These are phyloP conservation scores for Hammondia hammondi DNA, from an alignment of 169 alveolate species.

Conservation along the genomic window DNA sequence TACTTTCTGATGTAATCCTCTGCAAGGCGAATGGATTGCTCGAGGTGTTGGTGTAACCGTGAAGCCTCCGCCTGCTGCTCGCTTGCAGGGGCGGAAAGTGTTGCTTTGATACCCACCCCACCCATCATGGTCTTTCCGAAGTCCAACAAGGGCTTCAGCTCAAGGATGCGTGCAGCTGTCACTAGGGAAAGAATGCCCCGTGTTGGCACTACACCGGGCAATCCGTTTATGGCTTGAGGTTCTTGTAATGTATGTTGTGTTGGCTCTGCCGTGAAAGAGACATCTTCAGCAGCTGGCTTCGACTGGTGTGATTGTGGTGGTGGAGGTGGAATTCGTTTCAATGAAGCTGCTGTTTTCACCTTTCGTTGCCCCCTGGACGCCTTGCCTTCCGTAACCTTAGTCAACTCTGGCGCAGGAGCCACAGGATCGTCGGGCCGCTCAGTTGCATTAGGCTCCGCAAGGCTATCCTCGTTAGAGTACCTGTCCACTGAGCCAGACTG, in stretches of 20 bases:
- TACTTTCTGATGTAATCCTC: slow-evolving; percentile 26
- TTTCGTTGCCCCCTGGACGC: no score
- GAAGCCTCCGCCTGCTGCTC: slow-evolving; percentile 18
- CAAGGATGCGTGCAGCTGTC: neutral
- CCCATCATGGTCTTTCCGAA: neutral
- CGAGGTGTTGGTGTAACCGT: slow-evolving; percentile 5
- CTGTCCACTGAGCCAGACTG: no score
- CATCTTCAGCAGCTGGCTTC: neutral
- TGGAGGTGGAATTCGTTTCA: neutral
- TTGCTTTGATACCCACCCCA: neutral
- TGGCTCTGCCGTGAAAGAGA: neutral
- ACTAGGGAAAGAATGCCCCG: neutral
- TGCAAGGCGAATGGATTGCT: neutral
- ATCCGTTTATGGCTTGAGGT: neutral
- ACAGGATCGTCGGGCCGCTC: no score
- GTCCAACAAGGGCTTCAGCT: neutral
- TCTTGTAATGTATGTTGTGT: neutral
- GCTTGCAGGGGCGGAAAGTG: neutral
- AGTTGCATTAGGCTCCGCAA: no score
- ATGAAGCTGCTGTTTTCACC: no score
- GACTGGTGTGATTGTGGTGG: neutral
- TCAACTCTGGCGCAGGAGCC: no score
- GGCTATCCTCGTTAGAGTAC: no score
- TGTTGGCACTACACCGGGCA: neutral
- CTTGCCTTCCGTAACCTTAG: no score